Base-by-base conservation (phyloP, 805 yeast species). In the Jamesozyma lodderae region DNA sequence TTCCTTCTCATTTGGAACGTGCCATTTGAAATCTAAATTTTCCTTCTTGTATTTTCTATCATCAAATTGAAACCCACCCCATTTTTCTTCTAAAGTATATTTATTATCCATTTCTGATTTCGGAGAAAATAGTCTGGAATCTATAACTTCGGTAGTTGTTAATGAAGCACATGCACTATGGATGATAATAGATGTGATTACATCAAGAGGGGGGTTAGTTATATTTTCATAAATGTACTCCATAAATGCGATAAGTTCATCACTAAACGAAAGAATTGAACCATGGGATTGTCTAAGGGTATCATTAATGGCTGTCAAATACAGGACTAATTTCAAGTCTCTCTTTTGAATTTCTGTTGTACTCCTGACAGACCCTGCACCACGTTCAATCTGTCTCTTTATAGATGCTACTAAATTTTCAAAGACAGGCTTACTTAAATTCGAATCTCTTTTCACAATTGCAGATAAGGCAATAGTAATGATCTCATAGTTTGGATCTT, bases 311-410 rank as follows among this genome's bases (percentile, higher is more conserved):
- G 85, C 72, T 4, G 79, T 70, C 27, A 84, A 56, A 51, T 79
- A 74, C 75, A 95, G 76, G 21, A 77, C 75, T 8, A 92, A 61
- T 18, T 78, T 73, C 23, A 79, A 79, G 58, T 92, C 97, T 32
- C 87, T 70, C 13, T 83, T 83, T 21, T 77, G 68, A 19, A 81
- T 68, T 24, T 82, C 90, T 6, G 71, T 64, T 0, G 81, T 76
- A 4, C 69, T 75, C 55, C 96, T 71, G 0, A 78, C 63, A 1
- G 72, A 61, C 2, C 96, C 97, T 0, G 97, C 96, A 46, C 88
- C 82, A 45, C 79, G 83, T 10, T 64, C 63, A 17, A 90, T 67
- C 52, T 90, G 95, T 26, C 70, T 75, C 30, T 68, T 64, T 21
- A 90, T 77, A 36, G 70, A 70, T 4, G 66, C 43, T 4, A 52